A percentile compares a stretch with the other conserved stretches of the same genome.
Evolutionary conservation across 257 asterid genomes (phyloP).

Genomic region (Petunia axillaris): DNA sequence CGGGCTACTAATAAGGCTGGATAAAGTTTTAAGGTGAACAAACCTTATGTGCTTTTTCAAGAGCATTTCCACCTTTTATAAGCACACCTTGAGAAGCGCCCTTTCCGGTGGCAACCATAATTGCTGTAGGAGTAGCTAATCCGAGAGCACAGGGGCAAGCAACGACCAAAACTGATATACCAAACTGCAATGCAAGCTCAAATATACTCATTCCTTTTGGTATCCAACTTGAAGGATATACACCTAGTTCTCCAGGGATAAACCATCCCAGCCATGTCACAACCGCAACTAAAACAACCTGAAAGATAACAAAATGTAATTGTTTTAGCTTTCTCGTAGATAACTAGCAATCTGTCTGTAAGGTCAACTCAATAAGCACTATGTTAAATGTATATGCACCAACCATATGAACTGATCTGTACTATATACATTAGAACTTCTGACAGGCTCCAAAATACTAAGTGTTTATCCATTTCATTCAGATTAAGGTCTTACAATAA

Average conservation of each 20-base stretch:
- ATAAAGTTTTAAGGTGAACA: neutral
- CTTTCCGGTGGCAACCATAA: conserved; percentile 98
- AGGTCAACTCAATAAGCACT: conserved; percentile 9
- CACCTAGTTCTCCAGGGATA: conserved; percentile 64
- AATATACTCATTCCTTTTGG: conserved; percentile 83
- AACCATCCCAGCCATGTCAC: conserved; percentile 92
- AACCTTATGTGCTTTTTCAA: conserved; percentile 95
- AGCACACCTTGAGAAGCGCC: conserved; percentile 97
- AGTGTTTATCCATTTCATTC: conserved; percentile 1
- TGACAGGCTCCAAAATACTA: neutral
- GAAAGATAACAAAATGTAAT: conserved; percentile 31
- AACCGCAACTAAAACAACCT: conserved; percentile 82
- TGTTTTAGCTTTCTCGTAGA: conserved; percentile 4
- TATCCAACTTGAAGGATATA: conserved; percentile 82
- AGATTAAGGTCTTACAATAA: conserved; percentile 5
- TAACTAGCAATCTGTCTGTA: neutral
- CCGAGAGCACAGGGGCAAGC: conserved; percentile 99
- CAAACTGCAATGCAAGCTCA: conserved; percentile 94
- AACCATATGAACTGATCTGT: neutral
- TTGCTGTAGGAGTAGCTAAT: conserved; percentile 97
- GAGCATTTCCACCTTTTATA: conserved; percentile 94
- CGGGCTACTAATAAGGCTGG: conserved; percentile 6
- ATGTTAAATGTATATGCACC: neutral
- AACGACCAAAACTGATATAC: conserved; percentile 89
- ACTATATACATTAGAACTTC: neutral